These are phyloP conservation scores for Amanita fuliginea DNA, from an alignment of 768 basidiomycete genomes.

Conservation along the genomic window DNA sequence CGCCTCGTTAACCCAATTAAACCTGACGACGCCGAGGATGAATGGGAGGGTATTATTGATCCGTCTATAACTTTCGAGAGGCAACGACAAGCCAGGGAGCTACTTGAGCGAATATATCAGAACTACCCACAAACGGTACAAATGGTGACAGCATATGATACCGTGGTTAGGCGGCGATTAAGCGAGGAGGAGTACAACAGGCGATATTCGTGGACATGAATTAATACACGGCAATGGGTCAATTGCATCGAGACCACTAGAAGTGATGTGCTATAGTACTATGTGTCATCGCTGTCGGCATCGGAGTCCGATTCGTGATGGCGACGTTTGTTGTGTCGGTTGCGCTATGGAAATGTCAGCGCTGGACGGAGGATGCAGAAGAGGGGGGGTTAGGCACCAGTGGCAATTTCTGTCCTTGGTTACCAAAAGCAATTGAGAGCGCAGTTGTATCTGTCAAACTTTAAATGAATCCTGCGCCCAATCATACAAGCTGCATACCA, in stretches of 20 bases:
- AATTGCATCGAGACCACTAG: background rate
- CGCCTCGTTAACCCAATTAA: conserved; percentile 31
- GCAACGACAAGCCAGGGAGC: conserved; percentile 20
- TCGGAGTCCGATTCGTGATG: conserved; percentile 54
- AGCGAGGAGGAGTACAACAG: conserved; percentile 17
- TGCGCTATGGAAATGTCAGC: conserved; percentile 40
- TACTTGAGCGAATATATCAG: conserved; percentile 34
- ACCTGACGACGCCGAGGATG: conserved; percentile 13
- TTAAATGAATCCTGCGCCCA: conserved; percentile 51
- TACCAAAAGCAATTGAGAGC: conserved; percentile 79
- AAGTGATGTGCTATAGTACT: background rate
- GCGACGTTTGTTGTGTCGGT: conserved; percentile 65
- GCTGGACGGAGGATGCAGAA: conserved; percentile 11
- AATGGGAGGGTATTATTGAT: conserved; percentile 12
- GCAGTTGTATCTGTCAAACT: conserved; percentile 65
- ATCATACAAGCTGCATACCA: conserved; percentile 34
- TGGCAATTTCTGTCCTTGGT: conserved; percentile 84
- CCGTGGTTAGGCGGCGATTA: conserved; percentile 17
- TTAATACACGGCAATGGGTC: background rate
- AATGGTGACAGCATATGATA: conserved; percentile 22
- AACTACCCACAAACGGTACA: conserved; percentile 38
- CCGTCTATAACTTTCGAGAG: background rate
- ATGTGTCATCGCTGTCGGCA: conserved; percentile 52
- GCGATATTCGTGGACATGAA: conserved; percentile 14
- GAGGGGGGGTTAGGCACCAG: conserved; percentile 37